Percentiles rank a stretch among this genome's conserved stretches.
phyloP scores from a whole-genome alignment of 106 monocot genomes.

The Amphibolis antarctica region DNA sequence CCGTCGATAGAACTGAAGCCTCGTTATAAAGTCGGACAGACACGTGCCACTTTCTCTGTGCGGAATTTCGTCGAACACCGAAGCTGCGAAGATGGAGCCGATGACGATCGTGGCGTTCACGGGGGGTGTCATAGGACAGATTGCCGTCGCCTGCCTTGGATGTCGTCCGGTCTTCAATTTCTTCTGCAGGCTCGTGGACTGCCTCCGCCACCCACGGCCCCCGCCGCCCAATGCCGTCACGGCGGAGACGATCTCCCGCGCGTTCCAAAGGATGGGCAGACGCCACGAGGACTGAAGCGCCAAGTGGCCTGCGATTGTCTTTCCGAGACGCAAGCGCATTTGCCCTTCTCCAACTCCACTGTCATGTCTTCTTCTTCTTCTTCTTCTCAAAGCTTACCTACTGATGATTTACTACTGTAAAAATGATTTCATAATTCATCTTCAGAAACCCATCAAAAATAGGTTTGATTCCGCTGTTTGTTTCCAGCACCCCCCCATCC shows the following conservation, averaged over 20 bases:
- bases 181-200: conserved; percentile 20
- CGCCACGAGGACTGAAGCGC: neutral
- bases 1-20: too few species aligned
- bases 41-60: too few species aligned
- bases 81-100: conserved; percentile 18
- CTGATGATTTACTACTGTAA: too few species aligned
- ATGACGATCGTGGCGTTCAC: conserved; percentile 21
- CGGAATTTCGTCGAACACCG: too few species aligned
- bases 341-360: too few species aligned
- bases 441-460: too few species aligned
- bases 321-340: neutral
- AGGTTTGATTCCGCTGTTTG: neutral
- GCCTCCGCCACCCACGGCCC: conserved; percentile 30
- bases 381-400: too few species aligned
- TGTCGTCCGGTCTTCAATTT: conserved; percentile 19
- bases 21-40: too few species aligned
- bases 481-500: too few species aligned
- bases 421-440: too few species aligned
- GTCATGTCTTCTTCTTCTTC: too few species aligned
- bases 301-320: neutral
- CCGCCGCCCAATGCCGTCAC: conserved; percentile 25
- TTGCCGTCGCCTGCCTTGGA: conserved; percentile 14
- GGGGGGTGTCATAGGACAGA: conserved; percentile 26
- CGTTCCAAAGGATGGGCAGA: neutral
- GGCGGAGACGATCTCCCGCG: conserved; percentile 3